These are phyloP conservation scores for Pelargonium fulgidum DNA, from an alignment of 441 rosid genomes.

Conservation along the genomic window DNA sequence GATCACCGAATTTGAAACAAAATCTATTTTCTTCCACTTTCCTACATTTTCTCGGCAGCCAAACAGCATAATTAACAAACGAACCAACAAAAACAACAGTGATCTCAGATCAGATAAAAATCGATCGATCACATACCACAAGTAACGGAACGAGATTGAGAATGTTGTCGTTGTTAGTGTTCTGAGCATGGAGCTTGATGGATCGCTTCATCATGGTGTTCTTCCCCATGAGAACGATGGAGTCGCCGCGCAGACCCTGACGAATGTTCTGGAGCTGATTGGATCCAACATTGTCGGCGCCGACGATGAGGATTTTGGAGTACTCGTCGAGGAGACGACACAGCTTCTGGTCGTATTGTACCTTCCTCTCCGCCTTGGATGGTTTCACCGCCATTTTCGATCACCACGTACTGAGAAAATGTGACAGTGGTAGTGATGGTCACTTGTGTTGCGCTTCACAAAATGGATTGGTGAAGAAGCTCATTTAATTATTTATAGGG, in stretches of 20 bases:
- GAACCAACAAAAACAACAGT: not conserved
- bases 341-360: slow-evolving; percentile 3
- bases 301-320: slow-evolving; percentile 5
- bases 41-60: not conserved
- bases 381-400: slow-evolving; percentile 6
- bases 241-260: not conserved
- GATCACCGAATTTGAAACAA: not conserved
- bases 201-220: slow-evolving; percentile 3
- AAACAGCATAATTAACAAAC: not conserved
- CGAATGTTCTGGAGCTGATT: not conserved
- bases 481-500: too few relatives aligned
- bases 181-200: not conserved
- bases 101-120: not conserved
- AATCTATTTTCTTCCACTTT: not conserved
- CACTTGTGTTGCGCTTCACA: too few relatives aligned
- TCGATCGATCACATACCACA: not conserved
- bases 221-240: slow-evolving; percentile 2
- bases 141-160: slow-evolving; percentile 2
- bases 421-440: too few relatives aligned
- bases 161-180: not conserved
- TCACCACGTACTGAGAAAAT: not conserved
- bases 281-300: slow-evolving; percentile 3
- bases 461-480: too few relatives aligned
- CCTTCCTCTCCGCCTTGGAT: not conserved
- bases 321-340: slow-evolving; percentile 1